These are phyloP conservation scores for Betula pendula DNA, from an alignment of 306 rosid genomes.

Conservation along the genomic window DNA sequence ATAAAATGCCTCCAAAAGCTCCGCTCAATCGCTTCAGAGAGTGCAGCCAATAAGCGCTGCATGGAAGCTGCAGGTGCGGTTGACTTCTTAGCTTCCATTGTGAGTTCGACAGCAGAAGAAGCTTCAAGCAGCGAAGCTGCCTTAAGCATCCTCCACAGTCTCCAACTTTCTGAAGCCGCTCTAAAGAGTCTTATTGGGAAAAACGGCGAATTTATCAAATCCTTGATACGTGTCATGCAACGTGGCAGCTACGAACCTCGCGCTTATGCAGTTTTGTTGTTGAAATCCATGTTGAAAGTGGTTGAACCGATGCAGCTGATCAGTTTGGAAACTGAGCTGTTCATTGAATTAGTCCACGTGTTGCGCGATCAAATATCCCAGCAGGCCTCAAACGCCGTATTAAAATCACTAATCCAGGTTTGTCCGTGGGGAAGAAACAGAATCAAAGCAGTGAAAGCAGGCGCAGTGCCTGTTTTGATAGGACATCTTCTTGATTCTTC, in stretches of 20 bases:
- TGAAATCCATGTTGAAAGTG: conserved; percentile 55
- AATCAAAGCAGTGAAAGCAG: conserved; percentile 61
- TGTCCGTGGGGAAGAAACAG: conserved; percentile 66
- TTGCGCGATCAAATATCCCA: conserved; percentile 57
- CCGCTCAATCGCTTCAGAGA: conserved; percentile 59
- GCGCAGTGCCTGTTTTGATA: conserved; percentile 49
- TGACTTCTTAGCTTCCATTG: conserved; percentile 52
- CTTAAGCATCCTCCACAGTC: conserved; percentile 43
- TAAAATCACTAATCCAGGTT: conserved; percentile 42
- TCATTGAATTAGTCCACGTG: conserved; percentile 44
- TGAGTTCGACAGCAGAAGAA: conserved; percentile 5
- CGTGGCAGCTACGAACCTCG: conserved; percentile 63
- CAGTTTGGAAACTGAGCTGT: conserved; percentile 36
- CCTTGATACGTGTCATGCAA: conserved; percentile 47
- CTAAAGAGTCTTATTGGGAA: conserved; percentile 32
- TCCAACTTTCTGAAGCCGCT: conserved; percentile 44
- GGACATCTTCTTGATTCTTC: conserved; percentile 56
- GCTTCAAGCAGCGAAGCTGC: conserved; percentile 57
- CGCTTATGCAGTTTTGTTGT: conserved; percentile 52
- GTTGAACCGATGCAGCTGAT: conserved; percentile 31
- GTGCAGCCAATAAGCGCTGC: conserved; percentile 56
- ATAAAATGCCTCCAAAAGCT: conserved; percentile 44
- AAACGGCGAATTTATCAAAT: conserved; percentile 40
- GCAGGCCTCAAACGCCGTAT: conserved; percentile 54
- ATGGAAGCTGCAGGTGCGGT: conserved; percentile 61